Evolutionary conservation across 768 basidiomycete genomes (phyloP).

Genomic region (Gelatoporia subvermispora): DNA sequence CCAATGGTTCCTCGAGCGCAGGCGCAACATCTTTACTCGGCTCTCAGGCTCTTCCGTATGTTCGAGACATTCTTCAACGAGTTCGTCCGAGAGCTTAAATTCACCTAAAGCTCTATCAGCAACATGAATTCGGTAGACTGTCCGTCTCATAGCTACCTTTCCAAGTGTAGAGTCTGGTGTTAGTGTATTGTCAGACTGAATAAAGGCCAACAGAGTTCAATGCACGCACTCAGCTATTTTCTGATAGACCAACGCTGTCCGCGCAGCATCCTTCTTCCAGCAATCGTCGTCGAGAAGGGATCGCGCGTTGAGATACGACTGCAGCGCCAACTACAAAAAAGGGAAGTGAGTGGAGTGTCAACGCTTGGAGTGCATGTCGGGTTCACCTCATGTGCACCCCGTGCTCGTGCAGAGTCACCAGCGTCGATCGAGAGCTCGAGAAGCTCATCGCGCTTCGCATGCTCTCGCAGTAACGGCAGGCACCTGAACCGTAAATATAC

Average conservation of each 20-base stretch:
- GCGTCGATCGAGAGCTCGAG: slow-evolving; percentile 60
- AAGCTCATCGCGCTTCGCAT: slow-evolving; percentile 57
- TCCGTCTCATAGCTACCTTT: slow-evolving; percentile 36
- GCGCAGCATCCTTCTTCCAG: slow-evolving; percentile 44
- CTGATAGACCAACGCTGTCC: slow-evolving; percentile 50
- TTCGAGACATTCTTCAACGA: slow-evolving; percentile 50
- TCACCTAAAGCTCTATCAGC: slow-evolving; percentile 38
- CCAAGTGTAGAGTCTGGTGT: slow-evolving; percentile 55
- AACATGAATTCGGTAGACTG: neutral
- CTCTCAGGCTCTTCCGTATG: slow-evolving; percentile 49
- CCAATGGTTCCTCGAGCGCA: slow-evolving; percentile 63
- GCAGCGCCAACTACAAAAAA: slow-evolving; percentile 50
- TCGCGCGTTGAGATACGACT: slow-evolving; percentile 56
- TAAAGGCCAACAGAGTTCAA: neutral
- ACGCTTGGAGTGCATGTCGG: neutral
- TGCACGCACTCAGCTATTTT: slow-evolving; percentile 57
- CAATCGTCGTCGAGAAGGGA: slow-evolving; percentile 48
- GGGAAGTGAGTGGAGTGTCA: neutral
- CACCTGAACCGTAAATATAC: slow-evolving; percentile 37
- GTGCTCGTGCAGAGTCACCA: slow-evolving; percentile 64
- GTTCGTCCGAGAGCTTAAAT: slow-evolving; percentile 44
- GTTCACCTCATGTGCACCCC: slow-evolving; percentile 69
- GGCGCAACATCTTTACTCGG: slow-evolving; percentile 48
- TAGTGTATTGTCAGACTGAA: neutral
- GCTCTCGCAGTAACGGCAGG: slow-evolving; percentile 53